Base-by-base conservation (phyloP, 1,139 yeast species). In the Pichia sp. region DNA sequence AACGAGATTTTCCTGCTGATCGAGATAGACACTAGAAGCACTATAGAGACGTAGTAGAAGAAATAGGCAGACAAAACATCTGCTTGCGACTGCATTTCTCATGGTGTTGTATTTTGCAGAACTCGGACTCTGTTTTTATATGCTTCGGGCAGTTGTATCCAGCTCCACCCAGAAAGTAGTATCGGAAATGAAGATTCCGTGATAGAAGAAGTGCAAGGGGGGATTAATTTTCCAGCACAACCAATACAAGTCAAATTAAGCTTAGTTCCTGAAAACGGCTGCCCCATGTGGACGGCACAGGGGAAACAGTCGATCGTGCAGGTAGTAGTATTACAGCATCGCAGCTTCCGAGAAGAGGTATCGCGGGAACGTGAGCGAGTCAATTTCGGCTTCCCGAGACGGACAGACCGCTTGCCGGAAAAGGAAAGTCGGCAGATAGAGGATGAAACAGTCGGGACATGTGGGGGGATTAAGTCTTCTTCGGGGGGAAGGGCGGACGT, bases 1-100 rank as follows among this genome's bases (percentile, higher is more conserved):
- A 53, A 31, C 12, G 52, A 20, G 14, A 49, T 4, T 34, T 46
- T 49, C n/a, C 47, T 53, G 30, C 27, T 36, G 4, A 53, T 30
- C 14, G 52, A 53, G 24, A 49, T 41, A 14, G 36, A 8, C 4
- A 40, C 31, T 6, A 43, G 33, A 49, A 42, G 24, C 17, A 24
- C 10, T 8, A 40, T 7, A n/a, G 50, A 48, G 20, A 33, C 10
- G 9, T 17, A 46, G 33, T 31, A 46, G 27, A n/a, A 46, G 16
- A 33, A 46, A 40, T 24, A 33, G 12, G 38, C 16, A 12, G 17
- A 12, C 20, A 20, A 12, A 16, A 17, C 44, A 9, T 41, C 44
- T 41, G 17, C 27, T 41, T 17, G 27, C 14, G 16, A 12, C 44
- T 41, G 44, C 44, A 41, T 41, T 17, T 14, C 44, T 41, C 44